Percentiles rank a stretch among this genome's conserved stretches.
phyloP scores from a whole-genome alignment of 2,329 filamentous ascomycete species.

The Fusarium solani-melongenae region DNA sequence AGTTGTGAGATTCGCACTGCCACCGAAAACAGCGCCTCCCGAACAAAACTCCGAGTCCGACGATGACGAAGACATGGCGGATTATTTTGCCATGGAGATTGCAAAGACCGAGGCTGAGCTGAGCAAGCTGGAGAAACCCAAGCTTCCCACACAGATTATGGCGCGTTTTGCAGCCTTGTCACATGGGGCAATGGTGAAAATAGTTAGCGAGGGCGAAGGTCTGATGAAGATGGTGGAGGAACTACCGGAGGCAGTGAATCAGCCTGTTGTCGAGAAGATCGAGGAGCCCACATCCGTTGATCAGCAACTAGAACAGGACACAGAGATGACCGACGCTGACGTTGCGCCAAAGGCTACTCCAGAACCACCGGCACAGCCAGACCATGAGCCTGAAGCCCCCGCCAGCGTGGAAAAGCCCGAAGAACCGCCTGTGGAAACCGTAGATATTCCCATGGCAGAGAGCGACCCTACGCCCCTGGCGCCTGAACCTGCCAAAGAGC shows the following conservation, averaged over 20 bases:
- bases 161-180: constrained; percentile 60
- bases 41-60: constrained; percentile 60
- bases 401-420: constrained; percentile 7
- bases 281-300: constrained; percentile 1
- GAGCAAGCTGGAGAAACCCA: constrained; percentile 57
- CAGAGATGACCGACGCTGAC: constrained; percentile 39
- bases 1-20: constrained; percentile 54
- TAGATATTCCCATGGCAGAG: constrained; percentile 13
- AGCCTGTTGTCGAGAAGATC: constrained; percentile 1
- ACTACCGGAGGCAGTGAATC: constrained; percentile 47
- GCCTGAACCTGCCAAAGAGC: background rate
- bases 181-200: constrained; percentile 60
- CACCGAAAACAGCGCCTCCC: constrained; percentile 48
- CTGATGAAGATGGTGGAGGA: constrained; percentile 57
- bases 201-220: constrained; percentile 58
- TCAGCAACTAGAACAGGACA: constrained; percentile 15
- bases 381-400: background rate
- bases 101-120: constrained; percentile 62
- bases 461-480: background rate
- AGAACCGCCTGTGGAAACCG: constrained; percentile 4
- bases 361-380: constrained; percentile 1
- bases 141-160: constrained; percentile 54
- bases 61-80: constrained; percentile 69
- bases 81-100: constrained; percentile 66
- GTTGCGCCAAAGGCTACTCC: background rate